Evolutionary conservation across 345 rosid species (phyloP).

Genomic region (Firmiana major): DNA sequence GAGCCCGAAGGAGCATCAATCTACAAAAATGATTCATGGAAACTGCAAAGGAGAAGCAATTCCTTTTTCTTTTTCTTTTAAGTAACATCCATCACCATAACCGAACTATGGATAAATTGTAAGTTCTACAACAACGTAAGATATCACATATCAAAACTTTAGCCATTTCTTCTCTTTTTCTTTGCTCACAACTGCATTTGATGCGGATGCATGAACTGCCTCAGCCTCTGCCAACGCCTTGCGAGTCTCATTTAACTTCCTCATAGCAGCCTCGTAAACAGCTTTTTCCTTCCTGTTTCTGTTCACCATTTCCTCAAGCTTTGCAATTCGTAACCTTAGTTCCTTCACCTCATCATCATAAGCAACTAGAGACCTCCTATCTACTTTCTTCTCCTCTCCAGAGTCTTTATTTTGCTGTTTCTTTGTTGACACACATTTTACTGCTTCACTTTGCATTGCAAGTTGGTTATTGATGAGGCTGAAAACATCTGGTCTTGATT

Average conservation of each 20-base stretch:
- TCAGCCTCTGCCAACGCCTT: too few species aligned
- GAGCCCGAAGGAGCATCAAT: too few species aligned
- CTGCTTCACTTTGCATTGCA: slow-evolving; percentile 34
- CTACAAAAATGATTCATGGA: too few species aligned
- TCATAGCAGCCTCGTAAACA: slow-evolving; percentile 68
- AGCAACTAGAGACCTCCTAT: slow-evolving; percentile 64
- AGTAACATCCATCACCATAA: too few species aligned
- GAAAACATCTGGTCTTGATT: slow-evolving; percentile 67
- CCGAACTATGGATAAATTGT: too few species aligned
- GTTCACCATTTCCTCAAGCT: slow-evolving; percentile 74
- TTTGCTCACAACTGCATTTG: too few species aligned
- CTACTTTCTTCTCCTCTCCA: slow-evolving; percentile 53
- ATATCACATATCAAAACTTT: too few species aligned
- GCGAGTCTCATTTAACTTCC: slow-evolving; percentile 62
- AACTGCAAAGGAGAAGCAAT: too few species aligned
- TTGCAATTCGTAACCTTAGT: slow-evolving; percentile 44
- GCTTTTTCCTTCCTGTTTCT: slow-evolving; percentile 75
- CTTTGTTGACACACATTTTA: slow-evolving; percentile 32
- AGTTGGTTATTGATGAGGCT: slow-evolving; percentile 72
- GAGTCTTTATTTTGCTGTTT: slow-evolving; percentile 45
- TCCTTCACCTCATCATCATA: slow-evolving; percentile 75
- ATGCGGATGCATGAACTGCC: too few species aligned
- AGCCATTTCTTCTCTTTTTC: too few species aligned
- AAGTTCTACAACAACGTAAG: too few species aligned
- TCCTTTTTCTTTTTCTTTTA: too few species aligned